These are phyloP conservation scores for Neopestalotiopsis clavispora DNA, from an alignment of 2,329 filamentous ascomycete genomes.

Conservation along the genomic window DNA sequence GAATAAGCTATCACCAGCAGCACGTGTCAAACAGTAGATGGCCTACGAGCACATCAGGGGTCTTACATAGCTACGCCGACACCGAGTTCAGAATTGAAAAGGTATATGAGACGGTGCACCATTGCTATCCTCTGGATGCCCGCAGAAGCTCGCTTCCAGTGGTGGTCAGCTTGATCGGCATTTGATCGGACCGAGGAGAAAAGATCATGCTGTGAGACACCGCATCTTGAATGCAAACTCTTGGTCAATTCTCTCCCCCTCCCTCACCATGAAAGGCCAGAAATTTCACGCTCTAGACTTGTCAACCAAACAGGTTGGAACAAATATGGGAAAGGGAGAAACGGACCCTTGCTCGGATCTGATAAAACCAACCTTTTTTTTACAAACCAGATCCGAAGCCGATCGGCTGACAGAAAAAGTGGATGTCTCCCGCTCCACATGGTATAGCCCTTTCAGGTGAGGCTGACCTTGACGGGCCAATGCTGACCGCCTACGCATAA, in stretches of 20 bases:
- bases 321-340: neutral
- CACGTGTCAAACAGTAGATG: neutral
- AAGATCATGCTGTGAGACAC: neutral
- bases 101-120: neutral
- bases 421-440: neutral
- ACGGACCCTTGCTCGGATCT: conserved; percentile 8
- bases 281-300: no score
- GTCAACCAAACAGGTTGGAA: neutral
- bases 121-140: neutral
- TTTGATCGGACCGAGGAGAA: neutral
- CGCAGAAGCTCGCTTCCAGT: neutral
- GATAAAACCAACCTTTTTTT: conserved; percentile 9
- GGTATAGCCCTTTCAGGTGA: neutral
- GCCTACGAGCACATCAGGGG: neutral
- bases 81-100: neutral
- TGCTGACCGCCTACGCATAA: conserved; percentile 1
- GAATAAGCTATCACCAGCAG: neutral
- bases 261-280: no score
- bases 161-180: neutral
- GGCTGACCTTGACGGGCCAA: neutral
- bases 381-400: conserved; percentile 4
- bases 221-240: neutral
- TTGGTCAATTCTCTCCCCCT: neutral
- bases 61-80: neutral
- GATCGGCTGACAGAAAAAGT: conserved; percentile 9